Evolutionary conservation across 371 early-diverging fungal genomes (phyloP).

Genomic region (Mortierella sp.): DNA sequence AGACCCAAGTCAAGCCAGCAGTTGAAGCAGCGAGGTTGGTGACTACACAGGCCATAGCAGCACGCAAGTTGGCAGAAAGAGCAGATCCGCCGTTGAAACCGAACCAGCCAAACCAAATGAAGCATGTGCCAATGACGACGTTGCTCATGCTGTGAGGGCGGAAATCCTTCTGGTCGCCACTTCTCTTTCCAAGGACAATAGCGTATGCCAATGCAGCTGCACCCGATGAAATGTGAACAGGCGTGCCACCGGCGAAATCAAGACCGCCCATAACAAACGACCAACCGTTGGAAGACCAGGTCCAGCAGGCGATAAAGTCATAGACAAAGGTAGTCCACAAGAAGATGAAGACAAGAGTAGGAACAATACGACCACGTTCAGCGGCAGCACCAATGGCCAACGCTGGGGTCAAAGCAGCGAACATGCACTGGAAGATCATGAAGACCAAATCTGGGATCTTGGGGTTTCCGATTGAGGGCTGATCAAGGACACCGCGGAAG

Average conservation of each 20-base stretch:
- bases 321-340: conserved; percentile 95
- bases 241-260: conserved; percentile 93
- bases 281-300: conserved; percentile 92
- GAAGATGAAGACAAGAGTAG: conserved; percentile 89
- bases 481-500: conserved; percentile 68
- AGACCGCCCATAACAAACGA: conserved; percentile 76
- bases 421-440: conserved; percentile 84
- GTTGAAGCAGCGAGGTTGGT: conserved; percentile 89
- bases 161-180: conserved; percentile 74
- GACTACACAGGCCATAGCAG: conserved; percentile 86
- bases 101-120: conserved; percentile 94
- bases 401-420: conserved; percentile 90
- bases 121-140: conserved; percentile 89
- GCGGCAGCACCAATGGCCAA: conserved; percentile 92
- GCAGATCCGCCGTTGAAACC: conserved; percentile 94
- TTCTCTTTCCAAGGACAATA: conserved; percentile 83
- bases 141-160: conserved; percentile 92
- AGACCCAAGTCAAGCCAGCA: conserved; percentile 88
- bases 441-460: conserved; percentile 80
- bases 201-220: conserved; percentile 91
- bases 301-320: conserved; percentile 91
- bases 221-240: conserved; percentile 93
- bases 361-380: conserved; percentile 89
- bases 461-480: conserved; percentile 71
- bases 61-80: conserved; percentile 82